Evolutionary conservation across 768 basidiomycete species (phyloP).

Genomic region (Lentinula lateritia): DNA sequence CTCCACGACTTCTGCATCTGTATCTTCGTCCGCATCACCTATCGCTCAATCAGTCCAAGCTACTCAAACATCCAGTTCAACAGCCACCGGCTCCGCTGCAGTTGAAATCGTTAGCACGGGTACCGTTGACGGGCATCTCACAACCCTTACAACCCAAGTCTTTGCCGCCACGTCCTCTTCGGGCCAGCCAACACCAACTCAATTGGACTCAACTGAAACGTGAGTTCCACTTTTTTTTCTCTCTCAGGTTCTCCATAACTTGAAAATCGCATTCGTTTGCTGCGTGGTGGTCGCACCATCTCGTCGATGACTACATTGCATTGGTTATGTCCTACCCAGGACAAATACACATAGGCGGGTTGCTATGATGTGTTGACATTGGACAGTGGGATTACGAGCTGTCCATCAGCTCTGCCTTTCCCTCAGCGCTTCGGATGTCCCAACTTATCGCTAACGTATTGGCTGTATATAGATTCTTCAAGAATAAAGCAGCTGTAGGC

Average conservation of each 20-base stretch:
- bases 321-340: too few relatives aligned
- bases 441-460: neutral
- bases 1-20: neutral
- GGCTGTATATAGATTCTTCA: neutral
- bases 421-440: neutral
- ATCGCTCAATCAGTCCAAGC: neutral
- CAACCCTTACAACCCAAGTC: neutral
- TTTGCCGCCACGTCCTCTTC: neutral
- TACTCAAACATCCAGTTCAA: neutral
- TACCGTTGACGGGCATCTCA: neutral
- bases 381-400: neutral
- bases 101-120: neutral
- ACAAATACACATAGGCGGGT: too few relatives aligned
- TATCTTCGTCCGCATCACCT: neutral
- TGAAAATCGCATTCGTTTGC: too few relatives aligned
- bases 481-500: conserved; percentile 2
- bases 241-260: too few relatives aligned
- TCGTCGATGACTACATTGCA: too few relatives aligned
- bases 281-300: too few relatives aligned
- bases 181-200: neutral
- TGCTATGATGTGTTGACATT: too few relatives aligned
- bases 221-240: neutral
- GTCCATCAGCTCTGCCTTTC: neutral
- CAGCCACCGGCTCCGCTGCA: neutral
- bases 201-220: neutral